phyloP scores from a whole-genome alignment of 441 rosid species.

The Gossypium davidsonii region DNA sequence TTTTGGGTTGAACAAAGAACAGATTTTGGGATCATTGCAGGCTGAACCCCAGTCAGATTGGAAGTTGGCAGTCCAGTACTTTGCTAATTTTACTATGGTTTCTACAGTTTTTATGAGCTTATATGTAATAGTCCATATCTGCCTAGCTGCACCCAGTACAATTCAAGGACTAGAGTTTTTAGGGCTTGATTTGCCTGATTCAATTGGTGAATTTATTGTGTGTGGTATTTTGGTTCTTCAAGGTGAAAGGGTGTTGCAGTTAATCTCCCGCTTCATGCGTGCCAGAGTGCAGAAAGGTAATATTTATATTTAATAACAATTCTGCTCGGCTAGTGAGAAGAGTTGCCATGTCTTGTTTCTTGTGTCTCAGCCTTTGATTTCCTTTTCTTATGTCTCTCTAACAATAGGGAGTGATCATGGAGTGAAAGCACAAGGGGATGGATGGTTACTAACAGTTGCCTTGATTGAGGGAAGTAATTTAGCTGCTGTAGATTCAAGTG shows the following conservation, averaged over 20 bases:
- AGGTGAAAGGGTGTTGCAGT: slow-evolving; percentile 51
- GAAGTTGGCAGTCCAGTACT: slow-evolving; percentile 76
- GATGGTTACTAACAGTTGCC: slow-evolving; percentile 93
- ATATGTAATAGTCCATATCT: slow-evolving; percentile 67
- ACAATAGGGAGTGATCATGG: slow-evolving; percentile 85
- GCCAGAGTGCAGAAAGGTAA: slow-evolving; percentile 81
- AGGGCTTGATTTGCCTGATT: slow-evolving; percentile 96
- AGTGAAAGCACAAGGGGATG: slow-evolving; percentile 91
- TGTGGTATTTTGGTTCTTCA: slow-evolving; percentile 81
- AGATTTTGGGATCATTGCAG: slow-evolving; percentile 71
- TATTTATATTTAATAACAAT: slow-evolving; percentile 5
- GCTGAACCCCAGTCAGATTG: slow-evolving; percentile 76
- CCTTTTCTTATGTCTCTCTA: slow-evolving; percentile 14
- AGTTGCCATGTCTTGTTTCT: not conserved
- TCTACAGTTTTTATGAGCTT: slow-evolving; percentile 60
- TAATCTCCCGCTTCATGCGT: slow-evolving; percentile 77
- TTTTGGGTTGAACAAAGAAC: slow-evolving; percentile 72
- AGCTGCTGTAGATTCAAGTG: slow-evolving; percentile 89
- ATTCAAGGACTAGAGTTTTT: slow-evolving; percentile 88
- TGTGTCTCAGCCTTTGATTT: not conserved
- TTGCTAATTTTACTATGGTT: slow-evolving; percentile 73
- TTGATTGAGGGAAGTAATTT: slow-evolving; percentile 77
- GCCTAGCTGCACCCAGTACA: slow-evolving; percentile 51
- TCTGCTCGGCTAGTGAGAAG: not conserved
- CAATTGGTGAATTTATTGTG: slow-evolving; percentile 81